Conservation (phyloP, 192 early-diverging fungal genomes). For the Gaertneriomyces sp. region DNA sequence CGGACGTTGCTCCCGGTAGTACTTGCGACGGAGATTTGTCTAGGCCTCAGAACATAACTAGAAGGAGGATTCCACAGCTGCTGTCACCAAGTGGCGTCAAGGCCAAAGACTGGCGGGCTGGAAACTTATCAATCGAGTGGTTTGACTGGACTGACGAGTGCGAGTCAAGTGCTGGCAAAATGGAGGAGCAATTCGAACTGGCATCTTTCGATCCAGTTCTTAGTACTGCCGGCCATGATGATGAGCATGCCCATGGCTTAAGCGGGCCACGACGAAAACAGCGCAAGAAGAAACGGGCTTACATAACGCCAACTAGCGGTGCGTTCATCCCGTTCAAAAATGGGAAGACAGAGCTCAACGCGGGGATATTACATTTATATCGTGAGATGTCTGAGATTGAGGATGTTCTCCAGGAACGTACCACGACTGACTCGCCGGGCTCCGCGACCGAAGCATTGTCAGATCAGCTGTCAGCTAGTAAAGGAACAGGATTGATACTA, state of each 20-base stretch:
- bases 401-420: constrained; percentile 8
- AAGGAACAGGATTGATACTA: constrained; percentile 42
- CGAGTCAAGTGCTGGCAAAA: background rate
- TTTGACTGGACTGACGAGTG: constrained; percentile 9
- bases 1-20: no score
- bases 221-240: background rate
- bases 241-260: background rate
- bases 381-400: constrained; percentile 47
- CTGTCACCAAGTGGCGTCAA: background rate
- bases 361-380: constrained; percentile 67
- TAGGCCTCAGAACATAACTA: no score
- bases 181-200: background rate
- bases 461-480: constrained; percentile 1
- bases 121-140: constrained; percentile 26
- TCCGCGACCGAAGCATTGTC: constrained; percentile 1
- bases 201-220: background rate
- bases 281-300: constrained; percentile 8
- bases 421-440: background rate
- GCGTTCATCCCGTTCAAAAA: constrained; percentile 34
- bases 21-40: no score
- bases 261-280: background rate
- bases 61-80: no score
- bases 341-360: constrained; percentile 41
- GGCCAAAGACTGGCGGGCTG: constrained; percentile 22
- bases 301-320: constrained; percentile 27